phyloP scores from a whole-genome alignment of 192 early-diverging fungal genomes.

The Lunasporangiospora selenospora region DNA sequence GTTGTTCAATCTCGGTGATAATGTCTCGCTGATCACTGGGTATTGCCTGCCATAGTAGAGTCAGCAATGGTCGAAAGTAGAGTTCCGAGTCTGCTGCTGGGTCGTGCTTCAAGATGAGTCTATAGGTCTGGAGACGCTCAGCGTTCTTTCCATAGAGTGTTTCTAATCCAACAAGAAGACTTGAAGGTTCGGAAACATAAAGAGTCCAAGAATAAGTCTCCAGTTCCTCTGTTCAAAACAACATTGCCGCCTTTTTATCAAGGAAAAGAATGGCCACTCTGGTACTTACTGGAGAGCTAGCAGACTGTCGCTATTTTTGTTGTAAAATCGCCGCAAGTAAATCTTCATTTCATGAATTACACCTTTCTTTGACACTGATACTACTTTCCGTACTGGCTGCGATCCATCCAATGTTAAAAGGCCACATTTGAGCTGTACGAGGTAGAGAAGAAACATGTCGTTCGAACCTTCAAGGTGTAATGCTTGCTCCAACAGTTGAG shows the following conservation, averaged over 20 bases:
- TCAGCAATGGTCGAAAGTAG: slow-evolving; percentile 16
- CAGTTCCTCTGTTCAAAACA: too few species aligned
- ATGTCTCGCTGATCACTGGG: neutral
- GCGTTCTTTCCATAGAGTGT: slow-evolving; percentile 1
- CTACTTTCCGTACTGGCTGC: neutral
- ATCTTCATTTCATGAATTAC: slow-evolving; percentile 19
- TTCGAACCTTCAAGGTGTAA: slow-evolving; percentile 11
- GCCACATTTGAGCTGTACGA: slow-evolving; percentile 29
- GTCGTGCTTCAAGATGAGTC: slow-evolving; percentile 15
- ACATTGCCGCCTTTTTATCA: too few species aligned
- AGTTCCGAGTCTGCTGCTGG: slow-evolving; percentile 34
- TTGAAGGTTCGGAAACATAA: neutral
- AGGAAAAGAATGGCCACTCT: too few species aligned
- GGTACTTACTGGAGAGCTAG: slow-evolving; percentile 28
- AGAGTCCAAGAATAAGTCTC: neutral
- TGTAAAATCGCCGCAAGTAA: slow-evolving; percentile 13
- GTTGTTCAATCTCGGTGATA: neutral
- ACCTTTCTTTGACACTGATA: neutral
- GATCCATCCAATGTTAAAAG: slow-evolving; percentile 3
- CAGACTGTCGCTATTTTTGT: slow-evolving; percentile 16
- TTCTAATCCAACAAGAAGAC: slow-evolving; percentile 26
- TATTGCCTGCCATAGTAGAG: neutral
- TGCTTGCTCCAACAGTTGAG: slow-evolving; percentile 10
- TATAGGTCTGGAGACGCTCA: neutral
- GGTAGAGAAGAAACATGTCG: slow-evolving; percentile 25